Evolutionary conservation across 75 land plant species (phyloP), one percentile per base, ranked within the genome.

Genomic region (Selaginella tamariscina): DNA sequence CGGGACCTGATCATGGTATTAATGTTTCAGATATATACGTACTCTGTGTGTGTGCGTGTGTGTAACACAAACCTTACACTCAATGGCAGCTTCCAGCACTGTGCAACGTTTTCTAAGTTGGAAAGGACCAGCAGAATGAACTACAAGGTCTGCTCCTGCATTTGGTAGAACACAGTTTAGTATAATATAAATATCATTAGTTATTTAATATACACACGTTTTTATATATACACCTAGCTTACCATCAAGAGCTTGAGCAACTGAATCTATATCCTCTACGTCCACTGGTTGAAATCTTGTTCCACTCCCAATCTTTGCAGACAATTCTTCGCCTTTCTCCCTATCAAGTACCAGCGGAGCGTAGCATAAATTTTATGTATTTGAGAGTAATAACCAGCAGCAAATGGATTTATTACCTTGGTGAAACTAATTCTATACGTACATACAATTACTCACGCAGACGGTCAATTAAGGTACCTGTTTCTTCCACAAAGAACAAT

Each of bases 81-180:
- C 60, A 68, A 92, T 79, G 21, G 97, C 89, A 71, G 94, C 86
- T 71, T 92, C 94, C 23, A 92, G 70, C 20, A 92, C 94, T 60
- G 78, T 76, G 70, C 97, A 92, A 32, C 77, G 75, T 69, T 81
- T 79, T 33, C 68, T 68, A 65, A 75, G 82, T 55, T 92, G 97
- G 60, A 92, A 92, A 28, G 97, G 97, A 27, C 97, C 97, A 26
- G 97, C 97, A 49, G 97, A 72, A 77, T 92, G 94, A 68, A 92
- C 77, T 5, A 92, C 87, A 21, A 92, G 82, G 76, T 88, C 97
- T 69, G 80, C 87, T 70, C 78, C 94, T 89, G 78, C 72, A 74
- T 20, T 5, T 23, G 1, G 18, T 59, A 9, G 21, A 26, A 59
- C 22, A 59, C 22, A 59, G 22, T 26, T 5, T 21, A 59, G 15